A percentile compares a stretch with the other conserved stretches of the same genome.
Conservation (phyloP, 805 yeast species). For the Candida broadrunensis region DNA sequence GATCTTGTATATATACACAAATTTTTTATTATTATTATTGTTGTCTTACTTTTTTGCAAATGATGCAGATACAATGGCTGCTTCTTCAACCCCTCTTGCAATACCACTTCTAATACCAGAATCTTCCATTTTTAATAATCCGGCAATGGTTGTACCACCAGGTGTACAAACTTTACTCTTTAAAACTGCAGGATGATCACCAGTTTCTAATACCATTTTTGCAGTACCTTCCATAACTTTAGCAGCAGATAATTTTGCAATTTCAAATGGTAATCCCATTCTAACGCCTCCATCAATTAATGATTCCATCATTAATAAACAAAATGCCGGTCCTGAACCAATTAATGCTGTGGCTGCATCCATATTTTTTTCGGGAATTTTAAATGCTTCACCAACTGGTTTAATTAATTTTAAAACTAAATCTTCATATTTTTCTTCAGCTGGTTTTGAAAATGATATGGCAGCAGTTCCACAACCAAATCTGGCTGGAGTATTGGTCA, state of each 20-base stretch:
- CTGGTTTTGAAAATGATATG: conserved; percentile 65
- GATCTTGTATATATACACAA: background rate
- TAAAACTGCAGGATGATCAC: conserved; percentile 84
- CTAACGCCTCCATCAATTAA: conserved; percentile 91
- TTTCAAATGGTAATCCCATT: conserved; percentile 87
- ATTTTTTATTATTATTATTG: no score
- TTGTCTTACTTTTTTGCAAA: conserved; percentile 39
- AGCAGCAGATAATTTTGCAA: conserved; percentile 83
- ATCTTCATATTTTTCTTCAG: conserved; percentile 40
- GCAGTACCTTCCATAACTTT: conserved; percentile 95
- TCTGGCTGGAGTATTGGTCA: conserved; percentile 97
- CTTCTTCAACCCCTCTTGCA: conserved; percentile 85
- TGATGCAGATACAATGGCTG: conserved; percentile 74
- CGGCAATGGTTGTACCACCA: conserved; percentile 97
- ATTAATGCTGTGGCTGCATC: conserved; percentile 94
- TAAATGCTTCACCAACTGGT: conserved; percentile 66
- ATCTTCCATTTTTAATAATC: conserved; percentile 88
- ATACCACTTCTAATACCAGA: conserved; percentile 84
- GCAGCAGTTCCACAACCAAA: conserved; percentile 94
- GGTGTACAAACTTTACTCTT: conserved; percentile 93
- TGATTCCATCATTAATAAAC: conserved; percentile 84
- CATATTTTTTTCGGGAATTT: conserved; percentile 86
- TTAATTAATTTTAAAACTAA: conserved; percentile 51
- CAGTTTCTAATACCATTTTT: conserved; percentile 78
- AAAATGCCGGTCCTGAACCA: conserved; percentile 97